These are phyloP conservation scores for Hypoxylon subgilvum DNA, from an alignment of 495 filamentous ascomycete genomes.

Conservation along the genomic window DNA sequence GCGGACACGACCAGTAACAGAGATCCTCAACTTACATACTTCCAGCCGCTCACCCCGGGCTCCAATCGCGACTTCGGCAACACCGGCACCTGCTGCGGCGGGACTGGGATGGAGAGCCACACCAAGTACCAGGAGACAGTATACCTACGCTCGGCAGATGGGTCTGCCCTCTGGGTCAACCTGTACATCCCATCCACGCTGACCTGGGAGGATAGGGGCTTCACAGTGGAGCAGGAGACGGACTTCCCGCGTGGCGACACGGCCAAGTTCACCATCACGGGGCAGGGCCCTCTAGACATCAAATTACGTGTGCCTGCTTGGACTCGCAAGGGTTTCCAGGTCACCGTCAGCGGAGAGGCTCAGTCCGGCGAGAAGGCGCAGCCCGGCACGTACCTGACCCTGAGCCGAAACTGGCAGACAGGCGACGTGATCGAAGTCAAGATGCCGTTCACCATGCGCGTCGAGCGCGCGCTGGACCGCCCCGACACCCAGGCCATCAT, in stretches of 20 bases:
- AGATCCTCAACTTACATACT: slow-evolving; percentile 43
- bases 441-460: slow-evolving; percentile 42
- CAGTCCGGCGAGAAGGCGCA: not conserved
- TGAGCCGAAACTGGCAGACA: slow-evolving; percentile 40
- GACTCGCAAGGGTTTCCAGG: slow-evolving; percentile 35
- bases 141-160: slow-evolving; percentile 40
- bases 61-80: slow-evolving; percentile 38
- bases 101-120: slow-evolving; percentile 44
- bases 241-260: slow-evolving; percentile 35
- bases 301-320: slow-evolving; percentile 43
- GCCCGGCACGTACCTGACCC: slow-evolving; percentile 37
- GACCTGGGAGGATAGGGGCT: slow-evolving; percentile 37
- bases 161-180: slow-evolving; percentile 42
- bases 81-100: slow-evolving; percentile 46
- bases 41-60: slow-evolving; percentile 42
- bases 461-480: slow-evolving; percentile 40
- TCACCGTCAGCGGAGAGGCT: slow-evolving; percentile 39
- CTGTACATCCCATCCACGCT: slow-evolving; percentile 43
- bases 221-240: slow-evolving; percentile 41
- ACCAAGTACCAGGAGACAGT: slow-evolving; percentile 44
- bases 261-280: slow-evolving; percentile 37
- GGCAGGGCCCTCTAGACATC: slow-evolving; percentile 36
- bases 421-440: slow-evolving; percentile 40
- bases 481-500: slow-evolving; percentile 37
- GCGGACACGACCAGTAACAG: slow-evolving; percentile 29